Evolutionary conservation across 1,284 basidiomycete genomes (phyloP).

Genomic region (Cystobasidiaceae sp.): DNA sequence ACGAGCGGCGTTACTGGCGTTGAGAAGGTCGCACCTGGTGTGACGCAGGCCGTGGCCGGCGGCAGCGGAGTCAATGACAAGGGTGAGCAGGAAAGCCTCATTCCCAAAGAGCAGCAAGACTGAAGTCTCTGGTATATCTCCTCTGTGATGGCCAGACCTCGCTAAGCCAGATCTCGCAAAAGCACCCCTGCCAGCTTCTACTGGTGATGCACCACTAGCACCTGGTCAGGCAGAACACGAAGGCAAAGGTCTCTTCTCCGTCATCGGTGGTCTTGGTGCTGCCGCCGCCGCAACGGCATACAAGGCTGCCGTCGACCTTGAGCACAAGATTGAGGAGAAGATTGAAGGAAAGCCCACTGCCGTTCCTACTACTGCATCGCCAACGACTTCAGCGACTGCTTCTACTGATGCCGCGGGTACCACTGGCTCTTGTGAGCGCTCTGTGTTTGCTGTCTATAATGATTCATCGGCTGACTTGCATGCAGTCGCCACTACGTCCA

Average conservation of each 20-base stretch:
- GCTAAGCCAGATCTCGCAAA: conserved; percentile 15
- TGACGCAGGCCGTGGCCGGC: neutral
- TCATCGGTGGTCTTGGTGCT: conserved; percentile 8
- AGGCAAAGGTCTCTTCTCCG: conserved; percentile 26
- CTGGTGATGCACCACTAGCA: conserved; percentile 23
- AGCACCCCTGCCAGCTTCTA: conserved; percentile 26
- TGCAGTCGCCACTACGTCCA: neutral
- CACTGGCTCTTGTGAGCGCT: neutral
- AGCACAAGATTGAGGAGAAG: conserved; percentile 18
- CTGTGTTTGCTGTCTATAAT: neutral
- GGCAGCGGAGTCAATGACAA: neutral
- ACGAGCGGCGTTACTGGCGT: conserved; percentile 16
- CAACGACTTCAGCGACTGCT: neutral
- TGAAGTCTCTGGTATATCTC: neutral
- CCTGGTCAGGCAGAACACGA: conserved; percentile 16
- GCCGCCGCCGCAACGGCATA: conserved; percentile 12
- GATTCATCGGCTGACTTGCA: neutral
- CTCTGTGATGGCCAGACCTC: neutral
- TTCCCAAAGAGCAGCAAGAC: neutral
- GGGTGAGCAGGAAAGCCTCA: neutral
- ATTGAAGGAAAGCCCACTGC: neutral
- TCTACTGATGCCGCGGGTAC: neutral
- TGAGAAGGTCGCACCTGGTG: conserved; percentile 23
- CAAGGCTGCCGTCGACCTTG: conserved; percentile 10
- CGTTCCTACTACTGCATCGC: neutral